Base-by-base conservation (phyloP, 2,329 filamentous ascomycete species). In the Penicillium vulpinum region DNA sequence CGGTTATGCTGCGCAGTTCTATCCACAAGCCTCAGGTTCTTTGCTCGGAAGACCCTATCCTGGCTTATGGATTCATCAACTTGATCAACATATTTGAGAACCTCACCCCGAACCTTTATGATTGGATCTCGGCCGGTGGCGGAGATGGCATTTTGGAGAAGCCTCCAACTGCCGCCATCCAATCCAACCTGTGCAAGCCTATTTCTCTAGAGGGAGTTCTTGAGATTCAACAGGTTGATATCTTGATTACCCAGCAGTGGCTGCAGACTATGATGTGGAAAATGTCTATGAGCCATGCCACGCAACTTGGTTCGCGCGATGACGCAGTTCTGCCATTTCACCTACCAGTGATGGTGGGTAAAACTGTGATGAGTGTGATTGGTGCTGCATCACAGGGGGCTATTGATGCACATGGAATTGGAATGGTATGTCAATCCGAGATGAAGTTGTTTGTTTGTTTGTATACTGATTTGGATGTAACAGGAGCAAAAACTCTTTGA, bases 401-500 rank as follows among this genome's bases (percentile, higher is more conserved):
- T 33, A 87, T 91, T 73, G 90, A 93, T 62, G 79, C 92, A 2
- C 82, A 93, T 62, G 88, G 88, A 28, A 85, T 90, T 38, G 88
- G 88, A 51, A 77, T 95, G 73, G 88, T 90, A 77, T 72, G 85
- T 78, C 21, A 22, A n/a, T 13, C 29, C 18, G 24, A 21, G 33
- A 35, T 36, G n/a, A 33, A 11, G 8, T 22, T 38, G 35, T 4
- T 13, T 10, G 10, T 29, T 51, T n/a, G 6, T 31, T 13, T 11
- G 3, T 26, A 6, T 53, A 8, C 56, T 58, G 21, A 61, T 33
- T 11, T 29, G 4, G 5, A 13, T n/a, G 31, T 1, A n/a, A 8
- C 33, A 75, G 72, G 72, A 75, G 59, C 73, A 75, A 69, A 73
- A 74, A 41, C 60, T 74, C 11, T 75, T 71, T 58, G 72, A 75